phyloP scores from a whole-genome alignment of 2,329 filamentous ascomycete genomes.

The Fusarium odoratissimum region DNA sequence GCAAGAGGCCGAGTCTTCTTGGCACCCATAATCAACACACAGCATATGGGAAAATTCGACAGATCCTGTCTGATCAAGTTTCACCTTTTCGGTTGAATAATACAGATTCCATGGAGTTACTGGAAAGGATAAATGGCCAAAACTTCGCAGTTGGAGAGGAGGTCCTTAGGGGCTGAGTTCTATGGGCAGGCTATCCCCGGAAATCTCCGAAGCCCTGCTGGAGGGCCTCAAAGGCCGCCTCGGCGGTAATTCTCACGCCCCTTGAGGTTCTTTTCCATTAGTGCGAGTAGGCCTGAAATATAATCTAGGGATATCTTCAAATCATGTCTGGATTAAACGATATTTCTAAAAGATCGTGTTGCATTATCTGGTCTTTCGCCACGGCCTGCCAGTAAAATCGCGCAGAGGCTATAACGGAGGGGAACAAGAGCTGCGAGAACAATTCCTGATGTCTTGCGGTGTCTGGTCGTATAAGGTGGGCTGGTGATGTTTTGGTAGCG shows the following conservation, averaged over 20 bases:
- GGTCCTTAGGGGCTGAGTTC: too few relatives aligned
- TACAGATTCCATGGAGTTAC: too few relatives aligned
- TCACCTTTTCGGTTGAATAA: neutral
- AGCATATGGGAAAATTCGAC: neutral
- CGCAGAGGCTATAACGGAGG: fast-evolving
- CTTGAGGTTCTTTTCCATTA: neutral
- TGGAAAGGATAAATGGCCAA: too few relatives aligned
- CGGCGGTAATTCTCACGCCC: neutral
- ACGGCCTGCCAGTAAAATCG: neutral
- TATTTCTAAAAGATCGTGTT: fast-evolving
- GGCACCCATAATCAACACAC: too few relatives aligned
- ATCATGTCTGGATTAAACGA: fast-evolving
- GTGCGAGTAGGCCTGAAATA: neutral
- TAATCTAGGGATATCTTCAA: neutral
- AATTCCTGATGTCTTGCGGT: fast-evolving
- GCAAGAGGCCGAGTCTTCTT: neutral
- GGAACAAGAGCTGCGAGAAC: fast-evolving
- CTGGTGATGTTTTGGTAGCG: neutral
- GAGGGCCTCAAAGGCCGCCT: too few relatives aligned
- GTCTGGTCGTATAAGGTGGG: neutral
- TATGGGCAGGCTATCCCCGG: too few relatives aligned
- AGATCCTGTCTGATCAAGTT: neutral
- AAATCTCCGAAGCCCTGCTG: too few relatives aligned
- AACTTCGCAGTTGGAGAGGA: too few relatives aligned
- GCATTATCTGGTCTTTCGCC: neutral